Evolutionary conservation across 129 eudicot genomes (phyloP), one percentile per base, ranked within the genome.

Genomic region (Helichrysum umbraculigerum): DNA sequence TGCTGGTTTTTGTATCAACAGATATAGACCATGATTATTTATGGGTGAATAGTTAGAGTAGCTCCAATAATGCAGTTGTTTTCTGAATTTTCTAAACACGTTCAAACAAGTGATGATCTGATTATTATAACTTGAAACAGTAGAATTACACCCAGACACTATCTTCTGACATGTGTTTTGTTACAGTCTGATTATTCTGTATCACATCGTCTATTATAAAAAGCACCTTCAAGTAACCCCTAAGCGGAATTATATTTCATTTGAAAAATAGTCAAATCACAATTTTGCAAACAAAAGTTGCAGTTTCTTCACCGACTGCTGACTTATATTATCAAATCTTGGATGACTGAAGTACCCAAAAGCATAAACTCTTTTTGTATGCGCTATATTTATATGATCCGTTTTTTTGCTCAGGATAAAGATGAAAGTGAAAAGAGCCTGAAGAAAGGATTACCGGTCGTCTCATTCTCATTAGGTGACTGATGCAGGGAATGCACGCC

Each of bases 381-480:
- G 39, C 9, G 8, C 14, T 29, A 20, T 57, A 21, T 47, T 68
- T 52, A 15, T n/a, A 4, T 51, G 21, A 7, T 51, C n/a, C 6
- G 56, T 16, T 78, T 66, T 39, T 75, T 39, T 17, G n/a, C 75
- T 73, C 85, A 93, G 97, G 97, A 91, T 70, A 86, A 86, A 79
- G 96, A 91, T 64, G 98, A 93, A 80, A 87, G 87, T 51, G 47
- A n/a, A 10, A 83, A 77, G 56, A 90, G 96, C 60, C 78, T 91
- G 58, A 20, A 14, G 50, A 66, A 62, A 64, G 86, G 87, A 69
- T 80, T 88, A 50, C 98, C 98, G 5, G 88, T 93, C 21, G 96
- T 93, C 61, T 93, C 97, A 41, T 75, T 93, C 83, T 93, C 98
- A 8, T n/a, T n/a, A n/a, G n/a, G n/a, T n/a, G n/a, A n/a, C n/a